Percentiles rank a stretch among this genome's conserved stretches.
Evolutionary conservation across 164 flowering plant species (phyloP).

Genomic region (Magnolia changhungtana): DNA sequence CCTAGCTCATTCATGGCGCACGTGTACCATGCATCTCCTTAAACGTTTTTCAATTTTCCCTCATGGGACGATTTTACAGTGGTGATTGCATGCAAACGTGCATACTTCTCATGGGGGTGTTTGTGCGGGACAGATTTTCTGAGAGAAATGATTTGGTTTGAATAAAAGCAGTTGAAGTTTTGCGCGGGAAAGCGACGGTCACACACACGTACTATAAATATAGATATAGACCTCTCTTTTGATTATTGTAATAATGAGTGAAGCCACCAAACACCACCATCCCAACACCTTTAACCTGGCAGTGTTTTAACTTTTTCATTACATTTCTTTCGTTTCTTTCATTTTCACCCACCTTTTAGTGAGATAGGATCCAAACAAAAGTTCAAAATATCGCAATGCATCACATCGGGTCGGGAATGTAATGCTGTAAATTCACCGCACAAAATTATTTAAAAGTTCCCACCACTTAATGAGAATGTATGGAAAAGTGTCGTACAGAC

Average conservation of each 20-base stretch:
- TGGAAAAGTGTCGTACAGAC: not conserved
- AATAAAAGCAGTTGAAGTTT: constrained; percentile 15
- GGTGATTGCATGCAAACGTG: constrained; percentile 43
- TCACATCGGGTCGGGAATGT: not conserved
- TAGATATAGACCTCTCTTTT: constrained; percentile 23
- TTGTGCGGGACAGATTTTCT: constrained; percentile 65
- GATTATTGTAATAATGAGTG: constrained; percentile 47
- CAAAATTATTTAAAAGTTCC: not conserved
- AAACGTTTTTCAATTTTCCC: not conserved
- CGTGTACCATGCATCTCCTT: not conserved
- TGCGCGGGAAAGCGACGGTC: constrained; percentile 31
- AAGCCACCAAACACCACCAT: constrained; percentile 21
- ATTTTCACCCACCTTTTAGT: constrained; percentile 28
- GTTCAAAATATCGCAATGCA: not conserved
- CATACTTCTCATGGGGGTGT: constrained; percentile 9
- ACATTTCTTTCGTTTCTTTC: constrained; percentile 17
- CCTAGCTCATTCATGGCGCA: not conserved
- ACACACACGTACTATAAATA: constrained; percentile 1
- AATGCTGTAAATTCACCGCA: not conserved
- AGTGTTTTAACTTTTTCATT: not conserved
- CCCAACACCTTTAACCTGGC: not conserved
- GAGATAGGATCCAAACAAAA: not conserved
- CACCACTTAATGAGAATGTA: not conserved
- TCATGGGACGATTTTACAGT: not conserved
- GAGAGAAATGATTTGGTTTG: constrained; percentile 52